A percentile compares a stretch with the other conserved stretches of the same genome.
Conservation (phyloP, 495 filamentous ascomycete species). For the Stereocaulon alpinum region DNA sequence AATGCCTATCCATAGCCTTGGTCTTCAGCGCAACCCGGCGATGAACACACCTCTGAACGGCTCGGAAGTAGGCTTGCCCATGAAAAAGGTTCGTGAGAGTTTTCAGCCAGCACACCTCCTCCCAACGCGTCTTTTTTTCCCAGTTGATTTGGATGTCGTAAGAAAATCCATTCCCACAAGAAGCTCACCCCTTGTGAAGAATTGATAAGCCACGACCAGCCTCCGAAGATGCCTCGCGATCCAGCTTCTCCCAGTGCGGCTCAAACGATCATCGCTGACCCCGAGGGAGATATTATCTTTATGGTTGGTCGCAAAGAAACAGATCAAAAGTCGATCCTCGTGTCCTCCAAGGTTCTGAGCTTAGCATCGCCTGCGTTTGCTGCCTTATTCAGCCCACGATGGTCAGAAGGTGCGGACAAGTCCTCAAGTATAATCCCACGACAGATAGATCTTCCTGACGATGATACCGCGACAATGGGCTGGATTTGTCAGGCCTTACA, state of each 20-base stretch:
- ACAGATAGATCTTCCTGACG: slow-evolving; percentile 15
- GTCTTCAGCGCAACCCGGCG: not conserved
- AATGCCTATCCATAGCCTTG: not conserved
- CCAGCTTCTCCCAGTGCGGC: not conserved
- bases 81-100: not conserved
- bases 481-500: slow-evolving; percentile 20
- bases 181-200: not conserved
- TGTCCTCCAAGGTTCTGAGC: slow-evolving; percentile 23
- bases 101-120: not conserved
- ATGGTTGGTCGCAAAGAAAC: not conserved
- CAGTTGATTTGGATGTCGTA: not conserved
- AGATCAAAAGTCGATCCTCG: slow-evolving; percentile 10
- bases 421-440: not conserved
- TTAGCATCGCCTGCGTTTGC: slow-evolving; percentile 22
- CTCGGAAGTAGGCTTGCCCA: too few relatives aligned
- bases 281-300: not conserved
- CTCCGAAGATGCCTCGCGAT: not conserved
- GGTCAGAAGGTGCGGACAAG: slow-evolving; percentile 13
- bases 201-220: not conserved
- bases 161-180: not conserved
- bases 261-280: not conserved
- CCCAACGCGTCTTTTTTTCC: not conserved
- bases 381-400: slow-evolving; percentile 21
- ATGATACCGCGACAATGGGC: slow-evolving; percentile 9
- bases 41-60: not conserved